Base-by-base conservation (phyloP, 192 early-diverging fungal genomes). In the Coemansia sp. region DNA sequence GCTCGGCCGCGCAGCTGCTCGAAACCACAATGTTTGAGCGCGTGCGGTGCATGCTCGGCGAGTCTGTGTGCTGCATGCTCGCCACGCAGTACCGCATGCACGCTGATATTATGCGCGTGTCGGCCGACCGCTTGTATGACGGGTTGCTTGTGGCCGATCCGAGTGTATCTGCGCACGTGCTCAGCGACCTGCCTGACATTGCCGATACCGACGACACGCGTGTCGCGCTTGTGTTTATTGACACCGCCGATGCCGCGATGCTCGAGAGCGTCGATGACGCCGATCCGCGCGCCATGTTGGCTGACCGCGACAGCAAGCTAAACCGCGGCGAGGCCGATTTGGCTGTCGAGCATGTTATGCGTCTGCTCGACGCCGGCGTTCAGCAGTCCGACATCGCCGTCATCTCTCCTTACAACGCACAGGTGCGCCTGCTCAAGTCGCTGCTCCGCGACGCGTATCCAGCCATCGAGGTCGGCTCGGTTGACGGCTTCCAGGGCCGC, bases 71-170 rank as follows among this genome's bases (percentile, higher is more conserved):
- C 57, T 53, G 79, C 24, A 83, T 95, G 77, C 71, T 97, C 9
- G 80, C 82, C 3, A 86, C 86, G 1, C 95, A 97, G 71, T 97
- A 97, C 60, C 86, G 95, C 23, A 95, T 95, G 92, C 81, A 97
- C 67, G 69, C 85, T 32, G 55, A 69, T 27, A 94, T 97, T 38
- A 91, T 90, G 88, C 56, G 76, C 5, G 92, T 91, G 28, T 87
- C 92, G 8, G 81, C 85, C 10, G 55, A 79, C 9, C 69, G 73
- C 35, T 72, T 97, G 23, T 97, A 97, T 70, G 83, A 87, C 14
- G 76, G 79, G 12, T 38, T 81, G 23, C 78, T 97, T 21, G 74
- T 77, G 1, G 86, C 91, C 1, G 83, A 91, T 42, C 67, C 77
- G 0, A 77, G 79, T 16, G 93, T 93, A 3, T 70, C 77, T 1